Base-by-base conservation (phyloP, 2,329 filamentous ascomycete species). In the Didymella arachidicola region DNA sequence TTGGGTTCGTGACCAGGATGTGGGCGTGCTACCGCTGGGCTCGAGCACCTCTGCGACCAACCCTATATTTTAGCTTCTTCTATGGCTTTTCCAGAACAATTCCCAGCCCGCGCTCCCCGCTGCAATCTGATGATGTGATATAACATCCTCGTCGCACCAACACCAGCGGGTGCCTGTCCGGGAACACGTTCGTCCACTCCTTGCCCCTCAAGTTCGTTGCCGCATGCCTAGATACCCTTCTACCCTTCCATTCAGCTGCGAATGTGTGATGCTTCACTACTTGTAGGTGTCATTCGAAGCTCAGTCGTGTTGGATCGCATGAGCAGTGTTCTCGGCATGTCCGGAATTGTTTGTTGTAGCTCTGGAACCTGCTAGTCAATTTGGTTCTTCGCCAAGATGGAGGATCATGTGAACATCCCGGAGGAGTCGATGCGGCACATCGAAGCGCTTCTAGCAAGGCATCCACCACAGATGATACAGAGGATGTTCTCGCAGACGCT, bases 351-450 rank as follows among this genome's bases (percentile, higher is more conserved):
- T 51, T 51, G 12, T 42, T 30, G 36, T 42, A 64, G 48, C 44
- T 47, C 36, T 52, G 47, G 52, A 52, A 55, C 39, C 50, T 56
- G 51, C 47, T 65, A 61, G 58, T 49, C 62, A 60, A 51, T 47
- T 53, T 53, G 53, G 47, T 52, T 49, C 49, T 48, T 61, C 46
- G 62, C 61, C 60, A 67, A 51, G 52, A 76, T 75, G 72, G 73
- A 76, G 26, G 74, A 77, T 53, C 64, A 65, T 38, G 52, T 73
- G 44, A 71, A 77, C 19, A 74, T 76, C 42, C 72, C 72, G 11
- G 73, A 75, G 30, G 74, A 77, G 58, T 76, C 73, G 39, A 72
- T 75, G 71, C 72, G 68, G 58, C 74, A 76, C 60, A 72, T 77
- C 42, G 72, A 77, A 62, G 74, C 74, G 19, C 56, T 77, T 61